phyloP scores from a whole-genome alignment of 148 eudicot species.

The Fallopia convolvulus region DNA sequence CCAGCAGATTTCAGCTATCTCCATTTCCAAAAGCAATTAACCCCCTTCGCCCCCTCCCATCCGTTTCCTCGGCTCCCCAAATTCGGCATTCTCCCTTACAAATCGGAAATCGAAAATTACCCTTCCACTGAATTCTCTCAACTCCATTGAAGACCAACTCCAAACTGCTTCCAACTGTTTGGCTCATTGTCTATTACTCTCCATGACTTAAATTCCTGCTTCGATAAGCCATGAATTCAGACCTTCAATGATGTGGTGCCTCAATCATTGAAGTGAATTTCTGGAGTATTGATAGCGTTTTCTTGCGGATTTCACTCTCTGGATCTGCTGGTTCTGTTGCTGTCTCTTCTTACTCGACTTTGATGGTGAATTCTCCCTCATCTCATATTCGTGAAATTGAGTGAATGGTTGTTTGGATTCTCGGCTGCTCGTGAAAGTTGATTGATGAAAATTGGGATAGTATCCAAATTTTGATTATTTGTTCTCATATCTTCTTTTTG shows the following conservation, averaged over 20 bases:
- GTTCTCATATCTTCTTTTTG: neutral
- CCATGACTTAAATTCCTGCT: neutral
- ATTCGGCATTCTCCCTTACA: neutral
- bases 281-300: neutral
- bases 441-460: neutral
- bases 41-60: constrained; percentile 1
- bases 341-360: neutral
- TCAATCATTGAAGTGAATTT: neutral
- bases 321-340: neutral
- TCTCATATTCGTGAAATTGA: neutral
- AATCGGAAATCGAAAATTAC: neutral
- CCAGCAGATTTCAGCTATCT: neutral
- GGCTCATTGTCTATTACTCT: neutral
- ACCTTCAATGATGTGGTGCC: neutral
- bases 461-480: neutral
- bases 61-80: neutral
- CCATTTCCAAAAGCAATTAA: neutral
- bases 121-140: neutral
- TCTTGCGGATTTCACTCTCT: neutral
- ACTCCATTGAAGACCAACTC: neutral
- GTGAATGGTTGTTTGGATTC: neutral
- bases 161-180: neutral
- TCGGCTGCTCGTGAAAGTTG: neutral
- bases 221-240: neutral
- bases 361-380: neutral